phyloP scores from a whole-genome alignment of 768 basidiomycete species.

The Lentinula lateritia region DNA sequence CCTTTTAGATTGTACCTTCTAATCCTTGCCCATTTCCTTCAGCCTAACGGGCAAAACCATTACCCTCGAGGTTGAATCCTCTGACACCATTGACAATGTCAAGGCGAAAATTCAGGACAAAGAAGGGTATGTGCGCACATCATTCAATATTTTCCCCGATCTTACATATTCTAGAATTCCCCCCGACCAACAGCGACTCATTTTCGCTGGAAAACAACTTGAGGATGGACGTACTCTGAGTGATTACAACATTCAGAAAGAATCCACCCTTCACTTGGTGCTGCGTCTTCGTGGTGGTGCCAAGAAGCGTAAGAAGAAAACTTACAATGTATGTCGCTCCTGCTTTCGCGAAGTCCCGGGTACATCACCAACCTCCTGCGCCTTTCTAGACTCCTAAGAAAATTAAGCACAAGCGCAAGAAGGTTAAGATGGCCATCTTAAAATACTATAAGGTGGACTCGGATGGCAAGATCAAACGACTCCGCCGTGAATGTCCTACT shows the following conservation, averaged over 20 bases:
- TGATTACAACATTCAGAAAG: conserved; percentile 99
- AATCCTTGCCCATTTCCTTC: conserved; percentile 11
- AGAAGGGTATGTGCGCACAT: conserved; percentile 63
- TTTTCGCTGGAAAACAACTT: conserved; percentile 99
- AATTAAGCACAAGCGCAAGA: conserved; percentile 99
- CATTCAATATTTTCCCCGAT: neutral
- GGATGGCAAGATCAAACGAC: conserved; percentile 99
- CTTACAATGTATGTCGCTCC: conserved; percentile 76
- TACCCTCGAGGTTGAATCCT: conserved; percentile 96
- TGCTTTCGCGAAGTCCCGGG: neutral
- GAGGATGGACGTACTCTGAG: conserved; percentile 96
- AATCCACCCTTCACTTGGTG: conserved; percentile 96
- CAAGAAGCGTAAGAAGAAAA: conserved; percentile 99
- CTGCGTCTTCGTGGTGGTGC: conserved; percentile 98
- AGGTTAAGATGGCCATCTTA: conserved; percentile 99
- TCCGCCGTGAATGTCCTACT: conserved; percentile 91
- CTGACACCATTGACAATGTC: conserved; percentile 97
- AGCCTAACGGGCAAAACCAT: conserved; percentile 99
- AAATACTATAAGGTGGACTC: conserved; percentile 99
- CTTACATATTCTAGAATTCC: conserved; percentile 53
- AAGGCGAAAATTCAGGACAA: conserved; percentile 98
- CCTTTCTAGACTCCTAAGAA: conserved; percentile 85
- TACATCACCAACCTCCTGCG: conserved; percentile 4
- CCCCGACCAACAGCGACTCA: conserved; percentile 94
- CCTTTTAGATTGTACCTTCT: conserved; percentile 7